phyloP scores from a whole-genome alignment of 2,329 filamentous ascomycete genomes.

The Colletotrichum higginsianum region DNA sequence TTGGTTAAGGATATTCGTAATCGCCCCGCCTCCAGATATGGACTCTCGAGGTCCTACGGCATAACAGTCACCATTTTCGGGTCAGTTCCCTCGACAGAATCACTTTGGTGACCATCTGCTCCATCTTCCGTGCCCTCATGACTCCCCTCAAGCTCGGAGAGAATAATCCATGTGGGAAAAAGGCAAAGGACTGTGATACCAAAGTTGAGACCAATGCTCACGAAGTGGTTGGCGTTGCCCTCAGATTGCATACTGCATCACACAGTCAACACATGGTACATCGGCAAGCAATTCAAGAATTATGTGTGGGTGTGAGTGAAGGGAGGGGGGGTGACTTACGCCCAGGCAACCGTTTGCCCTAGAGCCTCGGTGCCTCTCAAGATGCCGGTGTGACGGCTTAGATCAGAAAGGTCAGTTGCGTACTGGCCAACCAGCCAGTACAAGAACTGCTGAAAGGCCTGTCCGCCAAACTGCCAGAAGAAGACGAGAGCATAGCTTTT shows the following conservation, averaged over 20 bases:
- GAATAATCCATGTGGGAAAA: slow-evolving; percentile 17
- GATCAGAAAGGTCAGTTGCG: slow-evolving; percentile 25
- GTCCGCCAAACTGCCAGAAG: slow-evolving; percentile 31
- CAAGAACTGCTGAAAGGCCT: slow-evolving; percentile 29
- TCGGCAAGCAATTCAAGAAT: background rate
- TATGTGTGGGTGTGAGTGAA: background rate
- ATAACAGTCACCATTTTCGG: background rate
- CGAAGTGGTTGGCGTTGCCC: slow-evolving; percentile 33
- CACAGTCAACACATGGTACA: background rate
- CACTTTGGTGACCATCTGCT: background rate
- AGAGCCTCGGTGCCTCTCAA: slow-evolving; percentile 27
- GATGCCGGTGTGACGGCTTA: slow-evolving; percentile 26
- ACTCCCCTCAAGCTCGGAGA: slow-evolving; percentile 24
- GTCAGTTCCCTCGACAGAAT: background rate
- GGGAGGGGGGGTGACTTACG: slow-evolving; percentile 1
- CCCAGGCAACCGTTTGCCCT: slow-evolving; percentile 27
- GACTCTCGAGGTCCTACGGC: background rate
- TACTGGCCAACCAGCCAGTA: slow-evolving; percentile 33
- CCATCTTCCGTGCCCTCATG: background rate
- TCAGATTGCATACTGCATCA: slow-evolving; percentile 24
- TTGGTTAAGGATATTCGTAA: background rate
- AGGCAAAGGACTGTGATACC: slow-evolving; percentile 21
- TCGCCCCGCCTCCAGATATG: background rate
- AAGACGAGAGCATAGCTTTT: slow-evolving; percentile 29
- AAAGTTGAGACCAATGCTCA: slow-evolving; percentile 29